Conservation (phyloP, 805 yeast species). For the Hanseniaspora meyeri region DNA sequence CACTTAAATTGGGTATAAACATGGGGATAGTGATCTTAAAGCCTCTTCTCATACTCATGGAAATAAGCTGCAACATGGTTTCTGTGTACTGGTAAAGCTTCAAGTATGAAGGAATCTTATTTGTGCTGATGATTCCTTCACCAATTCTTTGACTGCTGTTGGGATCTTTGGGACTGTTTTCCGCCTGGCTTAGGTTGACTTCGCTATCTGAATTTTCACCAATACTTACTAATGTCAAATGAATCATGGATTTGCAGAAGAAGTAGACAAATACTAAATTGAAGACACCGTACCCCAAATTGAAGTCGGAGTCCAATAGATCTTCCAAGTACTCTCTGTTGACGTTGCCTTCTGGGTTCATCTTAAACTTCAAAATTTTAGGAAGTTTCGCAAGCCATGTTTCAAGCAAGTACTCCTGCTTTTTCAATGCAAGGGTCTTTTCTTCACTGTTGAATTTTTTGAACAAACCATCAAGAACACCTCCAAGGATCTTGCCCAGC, state of each 20-base stretch:
- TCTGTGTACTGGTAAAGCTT: slow-evolving; percentile 57
- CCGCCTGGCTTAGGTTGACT: slow-evolving; percentile 18
- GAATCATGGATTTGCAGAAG: slow-evolving; percentile 50
- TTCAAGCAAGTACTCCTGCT: slow-evolving; percentile 59
- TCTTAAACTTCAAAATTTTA: slow-evolving; percentile 43
- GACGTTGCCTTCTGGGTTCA: slow-evolving; percentile 43
- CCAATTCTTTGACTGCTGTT: not conserved
- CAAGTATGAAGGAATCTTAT: slow-evolving; percentile 44
- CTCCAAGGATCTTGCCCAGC: slow-evolving; percentile 60
- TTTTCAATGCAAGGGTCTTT: slow-evolving; percentile 21
- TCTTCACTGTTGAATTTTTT: slow-evolving; percentile 35
- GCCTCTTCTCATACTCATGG: slow-evolving; percentile 32
- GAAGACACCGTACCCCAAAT: slow-evolving; percentile 34
- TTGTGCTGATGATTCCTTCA: not conserved
- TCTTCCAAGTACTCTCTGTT: slow-evolving; percentile 20
- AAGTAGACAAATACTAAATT: slow-evolving; percentile 48
- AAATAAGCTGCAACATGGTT: slow-evolving; percentile 44
- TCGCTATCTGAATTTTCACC: slow-evolving; percentile 26
- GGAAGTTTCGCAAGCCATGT: slow-evolving; percentile 70
- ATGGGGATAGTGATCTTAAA: slow-evolving; percentile 45
- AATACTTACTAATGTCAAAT: slow-evolving; percentile 47
- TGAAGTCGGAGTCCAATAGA: slow-evolving; percentile 10
- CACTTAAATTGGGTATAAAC: slow-evolving; percentile 48
- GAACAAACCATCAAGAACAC: slow-evolving; percentile 57
- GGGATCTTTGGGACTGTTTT: slow-evolving; percentile 31